A percentile compares a stretch with the other conserved stretches of the same genome.
phyloP scores from a whole-genome alignment of 129 eudicot genomes.

The Mikania micrantha region DNA sequence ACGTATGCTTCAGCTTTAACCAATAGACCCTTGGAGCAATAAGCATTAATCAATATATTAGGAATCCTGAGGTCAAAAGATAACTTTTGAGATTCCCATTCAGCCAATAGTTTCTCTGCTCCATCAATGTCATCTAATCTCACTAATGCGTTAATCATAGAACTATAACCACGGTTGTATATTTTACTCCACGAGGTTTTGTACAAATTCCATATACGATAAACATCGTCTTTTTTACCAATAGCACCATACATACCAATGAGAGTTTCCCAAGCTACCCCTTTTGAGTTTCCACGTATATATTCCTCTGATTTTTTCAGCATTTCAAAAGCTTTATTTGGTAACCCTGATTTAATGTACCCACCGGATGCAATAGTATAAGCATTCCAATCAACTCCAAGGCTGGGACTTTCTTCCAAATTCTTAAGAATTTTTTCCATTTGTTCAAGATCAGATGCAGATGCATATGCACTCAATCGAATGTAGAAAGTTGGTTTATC shows the following conservation, averaged over 20 bases:
- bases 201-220: conserved; percentile 47
- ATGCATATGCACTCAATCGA: conserved; percentile 31
- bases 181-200: conserved; percentile 30
- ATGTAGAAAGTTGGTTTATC: conserved; percentile 24
- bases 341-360: conserved; percentile 17
- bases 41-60: conserved; percentile 36
- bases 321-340: conserved; percentile 19
- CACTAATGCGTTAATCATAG: conserved; percentile 43
- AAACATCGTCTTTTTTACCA: conserved; percentile 46
- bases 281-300: conserved; percentile 9
- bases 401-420: conserved; percentile 21
- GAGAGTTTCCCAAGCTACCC: conserved; percentile 23
- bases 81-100: conserved; percentile 43
- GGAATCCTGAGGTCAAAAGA: conserved; percentile 47
- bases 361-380: conserved; percentile 20
- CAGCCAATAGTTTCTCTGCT: conserved; percentile 44
- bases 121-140: conserved; percentile 62
- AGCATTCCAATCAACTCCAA: conserved; percentile 14
- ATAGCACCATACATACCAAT: conserved; percentile 30
- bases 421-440: conserved; percentile 21
- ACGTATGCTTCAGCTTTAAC: conserved; percentile 54
- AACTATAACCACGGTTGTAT: conserved; percentile 39
- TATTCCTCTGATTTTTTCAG: conserved; percentile 26
- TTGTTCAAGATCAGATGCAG: conserved; percentile 2
- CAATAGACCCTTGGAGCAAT: conserved; percentile 29